Evolutionary conservation across 495 filamentous ascomycete species (phyloP).

Genomic region (Evansstolkia leycettana): DNA sequence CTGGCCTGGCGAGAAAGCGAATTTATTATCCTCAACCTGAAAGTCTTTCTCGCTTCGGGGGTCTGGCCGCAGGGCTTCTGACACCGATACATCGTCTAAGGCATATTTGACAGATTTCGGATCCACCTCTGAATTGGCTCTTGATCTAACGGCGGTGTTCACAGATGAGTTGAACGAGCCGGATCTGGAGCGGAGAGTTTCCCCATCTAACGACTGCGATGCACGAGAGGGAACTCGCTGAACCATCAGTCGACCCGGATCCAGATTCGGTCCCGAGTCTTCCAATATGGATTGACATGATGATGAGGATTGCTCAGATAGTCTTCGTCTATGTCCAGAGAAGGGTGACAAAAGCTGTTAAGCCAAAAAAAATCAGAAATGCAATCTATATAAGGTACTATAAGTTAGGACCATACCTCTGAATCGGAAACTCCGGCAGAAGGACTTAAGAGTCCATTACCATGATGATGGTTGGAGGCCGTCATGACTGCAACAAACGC

Average conservation of each 20-base stretch:
- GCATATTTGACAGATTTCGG: slow-evolving; percentile 14
- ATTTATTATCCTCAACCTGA: slow-evolving; percentile 51
- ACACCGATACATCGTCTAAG: slow-evolving; percentile 31
- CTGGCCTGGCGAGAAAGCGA: slow-evolving; percentile 58
- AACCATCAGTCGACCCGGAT: slow-evolving; percentile 17
- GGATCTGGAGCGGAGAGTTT: slow-evolving; percentile 36
- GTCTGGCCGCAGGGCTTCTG: slow-evolving; percentile 56
- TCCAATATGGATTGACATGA: too few species aligned
- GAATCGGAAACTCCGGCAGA: slow-evolving; percentile 5
- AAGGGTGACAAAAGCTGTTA: too few species aligned
- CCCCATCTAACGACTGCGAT: slow-evolving; percentile 35
- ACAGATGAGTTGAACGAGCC: slow-evolving; percentile 33
- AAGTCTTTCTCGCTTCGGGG: slow-evolving; percentile 53
- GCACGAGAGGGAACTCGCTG: slow-evolving; percentile 21
- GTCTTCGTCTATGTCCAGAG: too few species aligned
- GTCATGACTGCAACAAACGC: slow-evolving; percentile 6
- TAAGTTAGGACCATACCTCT: slow-evolving; percentile 7
- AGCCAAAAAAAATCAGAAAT: too few species aligned
- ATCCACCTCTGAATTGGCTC: slow-evolving; percentile 28
- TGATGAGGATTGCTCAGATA: too few species aligned
- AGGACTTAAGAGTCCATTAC: slow-evolving; percentile 5
- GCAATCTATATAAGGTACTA: too few species aligned
- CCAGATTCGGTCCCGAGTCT: slow-evolving; percentile 1
- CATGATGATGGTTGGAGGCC: slow-evolving; percentile 1
- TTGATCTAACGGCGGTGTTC: slow-evolving; percentile 26